Percentiles rank a stretch among this genome's conserved stretches.
Evolutionary conservation across 2,329 filamentous ascomycete genomes (phyloP).

Genomic region (Neopestalotiopsis sp.): DNA sequence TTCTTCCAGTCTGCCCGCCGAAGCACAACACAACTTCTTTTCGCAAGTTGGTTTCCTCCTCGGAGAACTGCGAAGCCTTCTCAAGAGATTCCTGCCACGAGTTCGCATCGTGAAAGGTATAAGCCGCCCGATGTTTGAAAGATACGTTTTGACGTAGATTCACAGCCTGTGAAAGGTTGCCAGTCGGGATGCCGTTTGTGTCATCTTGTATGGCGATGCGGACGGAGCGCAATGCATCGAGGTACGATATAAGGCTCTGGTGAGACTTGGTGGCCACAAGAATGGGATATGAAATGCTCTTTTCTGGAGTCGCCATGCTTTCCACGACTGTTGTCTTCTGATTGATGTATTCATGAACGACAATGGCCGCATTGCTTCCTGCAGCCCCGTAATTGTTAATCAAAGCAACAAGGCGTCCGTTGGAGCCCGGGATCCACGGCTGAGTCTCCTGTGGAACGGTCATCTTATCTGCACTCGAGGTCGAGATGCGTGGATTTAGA

Average conservation of each 20-base stretch:
- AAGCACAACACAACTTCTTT: background rate
- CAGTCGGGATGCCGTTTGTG: too few relatives aligned
- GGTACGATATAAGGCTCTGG: too few relatives aligned
- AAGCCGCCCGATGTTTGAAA: too few relatives aligned
- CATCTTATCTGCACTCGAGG: background rate
- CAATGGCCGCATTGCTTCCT: conserved; percentile 39
- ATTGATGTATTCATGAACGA: background rate
- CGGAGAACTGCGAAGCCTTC: too few relatives aligned
- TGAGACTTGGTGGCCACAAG: background rate
- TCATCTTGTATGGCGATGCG: too few relatives aligned
- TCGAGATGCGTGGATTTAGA: conserved; percentile 36
- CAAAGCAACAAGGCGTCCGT: conserved; percentile 29
- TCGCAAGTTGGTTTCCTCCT: too few relatives aligned
- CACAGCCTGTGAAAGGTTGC: too few relatives aligned
- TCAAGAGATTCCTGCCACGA: too few relatives aligned
- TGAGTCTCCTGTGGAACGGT: background rate
- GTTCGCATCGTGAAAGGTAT: background rate
- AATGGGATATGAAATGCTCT: conserved; percentile 11
- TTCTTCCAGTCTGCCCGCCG: conserved; percentile 1
- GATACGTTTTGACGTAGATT: too few relatives aligned
- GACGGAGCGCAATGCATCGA: too few relatives aligned
- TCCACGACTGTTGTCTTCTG: background rate
- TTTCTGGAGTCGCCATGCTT: background rate
- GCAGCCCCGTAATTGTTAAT: conserved; percentile 45
- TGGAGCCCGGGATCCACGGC: background rate